A percentile compares a stretch with the other conserved stretches of the same genome.
phyloP scores from a whole-genome alignment of 2,329 filamentous ascomycete species.

The Talaromyces sp. region DNA sequence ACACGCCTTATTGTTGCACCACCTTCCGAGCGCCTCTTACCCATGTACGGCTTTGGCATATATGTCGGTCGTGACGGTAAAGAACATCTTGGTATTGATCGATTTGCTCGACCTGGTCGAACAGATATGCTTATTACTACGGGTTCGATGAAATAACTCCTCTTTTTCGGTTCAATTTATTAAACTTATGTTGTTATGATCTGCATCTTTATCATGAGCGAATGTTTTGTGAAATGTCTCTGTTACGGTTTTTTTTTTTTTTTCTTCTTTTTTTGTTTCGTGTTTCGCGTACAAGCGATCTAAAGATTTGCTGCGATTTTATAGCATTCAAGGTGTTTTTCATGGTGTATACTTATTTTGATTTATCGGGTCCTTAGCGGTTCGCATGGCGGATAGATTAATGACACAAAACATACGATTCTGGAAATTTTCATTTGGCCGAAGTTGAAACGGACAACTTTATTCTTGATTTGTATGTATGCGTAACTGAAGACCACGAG shows the following conservation, averaged over 20 bases:
- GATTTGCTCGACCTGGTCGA: slow-evolving; percentile 49
- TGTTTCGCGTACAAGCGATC: slow-evolving; percentile 1
- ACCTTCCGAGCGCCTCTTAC: slow-evolving; percentile 39
- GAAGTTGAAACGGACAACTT: too few relatives aligned
- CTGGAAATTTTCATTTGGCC: too few relatives aligned
- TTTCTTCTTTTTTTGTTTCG: not conserved
- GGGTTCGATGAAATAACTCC: slow-evolving; percentile 29
- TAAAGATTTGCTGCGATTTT: not conserved
- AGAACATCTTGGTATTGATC: slow-evolving; percentile 63
- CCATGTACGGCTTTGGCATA: slow-evolving; percentile 60
- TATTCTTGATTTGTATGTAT: too few relatives aligned
- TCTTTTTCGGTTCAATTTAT: not conserved
- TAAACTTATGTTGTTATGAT: slow-evolving; percentile 5
- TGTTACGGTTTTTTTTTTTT: slow-evolving; percentile 3
- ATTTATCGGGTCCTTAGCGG: not conserved
- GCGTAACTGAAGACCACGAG: too few relatives aligned
- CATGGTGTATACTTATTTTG: not conserved
- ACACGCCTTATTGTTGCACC: slow-evolving; percentile 64
- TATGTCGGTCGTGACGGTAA: slow-evolving; percentile 61
- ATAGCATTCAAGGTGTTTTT: slow-evolving; percentile 9
- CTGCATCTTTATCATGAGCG: slow-evolving; percentile 6
- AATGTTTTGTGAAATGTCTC: not conserved
- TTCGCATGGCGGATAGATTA: not conserved
- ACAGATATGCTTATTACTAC: slow-evolving; percentile 49
- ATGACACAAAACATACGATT: not conserved